These are phyloP conservation scores for Alternaria dauci DNA, from an alignment of 2,329 filamentous ascomycete genomes.

Conservation along the genomic window DNA sequence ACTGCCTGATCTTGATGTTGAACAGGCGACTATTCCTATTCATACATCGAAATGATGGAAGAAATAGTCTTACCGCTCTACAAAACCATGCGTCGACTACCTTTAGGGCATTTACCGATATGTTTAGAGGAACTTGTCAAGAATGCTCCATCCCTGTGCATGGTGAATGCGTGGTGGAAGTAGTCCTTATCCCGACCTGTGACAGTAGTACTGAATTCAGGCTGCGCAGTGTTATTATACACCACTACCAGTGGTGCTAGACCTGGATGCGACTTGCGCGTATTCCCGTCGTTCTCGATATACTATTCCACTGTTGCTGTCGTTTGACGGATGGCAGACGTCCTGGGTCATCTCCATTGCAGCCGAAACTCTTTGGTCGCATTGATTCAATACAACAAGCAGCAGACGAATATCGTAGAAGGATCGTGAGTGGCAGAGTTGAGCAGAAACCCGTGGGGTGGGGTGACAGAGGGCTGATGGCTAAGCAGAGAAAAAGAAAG, in stretches of 20 bases:
- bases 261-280: too few species aligned
- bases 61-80: neutral
- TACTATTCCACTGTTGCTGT: neutral
- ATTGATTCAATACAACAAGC: neutral
- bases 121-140: neutral
- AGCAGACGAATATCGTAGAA: too few species aligned
- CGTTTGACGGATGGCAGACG: neutral
- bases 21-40: neutral
- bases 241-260: too few species aligned
- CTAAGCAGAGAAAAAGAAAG: neutral
- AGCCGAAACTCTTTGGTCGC: neutral
- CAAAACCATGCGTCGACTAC: neutral
- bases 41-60: neutral
- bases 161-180: rapidly evolving
- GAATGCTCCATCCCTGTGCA: neutral
- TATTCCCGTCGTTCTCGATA: too few species aligned
- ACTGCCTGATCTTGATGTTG: neutral
- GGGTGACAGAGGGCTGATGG: neutral
- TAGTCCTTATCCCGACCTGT: rapidly evolving
- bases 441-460: neutral
- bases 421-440: too few species aligned
- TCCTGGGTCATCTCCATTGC: neutral
- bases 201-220: neutral
- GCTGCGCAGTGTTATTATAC: too few species aligned
- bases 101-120: neutral